Evolutionary conservation across 1,284 basidiomycete species (phyloP), one percentile per base, ranked within the genome.

Genomic region (Agaricales sp.): DNA sequence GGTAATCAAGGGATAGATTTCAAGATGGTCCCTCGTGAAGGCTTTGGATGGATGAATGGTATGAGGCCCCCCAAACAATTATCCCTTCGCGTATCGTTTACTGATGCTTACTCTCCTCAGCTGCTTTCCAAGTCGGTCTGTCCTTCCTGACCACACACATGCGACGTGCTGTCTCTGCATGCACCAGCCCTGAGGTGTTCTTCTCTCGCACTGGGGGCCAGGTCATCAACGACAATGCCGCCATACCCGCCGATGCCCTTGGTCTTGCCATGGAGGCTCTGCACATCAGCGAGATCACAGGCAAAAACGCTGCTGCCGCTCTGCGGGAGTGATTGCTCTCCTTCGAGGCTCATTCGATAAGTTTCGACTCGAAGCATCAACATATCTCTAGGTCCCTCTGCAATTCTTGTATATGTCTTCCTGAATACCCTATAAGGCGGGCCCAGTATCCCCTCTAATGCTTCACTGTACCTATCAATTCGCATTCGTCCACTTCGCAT

Each of bases 1-100:
- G 96, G 95, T 12, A 99, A 98, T 67, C 95, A 99, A 66, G 95
- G 95, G 49, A 77, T 94, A 58, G 93, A 97, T 70, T 98, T 98
- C 71, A 91, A 92, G 73, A 87, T 92, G 76, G 85, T 97, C 26
- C 92, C 92, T 47, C 77, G 92, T 19, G 95, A 98, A 69, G 95
- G 95, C 49, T 99, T 99, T 60, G 95, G 95, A 2, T 94, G 92
- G 92, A 93, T 92, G 86, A 93, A 93, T 56, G 75, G 88, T 89
- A 57, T 51, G 77, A 63, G 49, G 50, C 22, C 25, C 51, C 45
- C 38, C n/a, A 11, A n/a, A 39, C 19, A 14, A 41, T 19, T 37
- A 19, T 49, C 37, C 22, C 21, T n/a, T 25, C 16, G 14, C 48
- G 21, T 48, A 43, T 24, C 49, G 38, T 24, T 47, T 44, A 21